phyloP scores from a whole-genome alignment of 305 asterid genomes.

The Solanum chacoense region DNA sequence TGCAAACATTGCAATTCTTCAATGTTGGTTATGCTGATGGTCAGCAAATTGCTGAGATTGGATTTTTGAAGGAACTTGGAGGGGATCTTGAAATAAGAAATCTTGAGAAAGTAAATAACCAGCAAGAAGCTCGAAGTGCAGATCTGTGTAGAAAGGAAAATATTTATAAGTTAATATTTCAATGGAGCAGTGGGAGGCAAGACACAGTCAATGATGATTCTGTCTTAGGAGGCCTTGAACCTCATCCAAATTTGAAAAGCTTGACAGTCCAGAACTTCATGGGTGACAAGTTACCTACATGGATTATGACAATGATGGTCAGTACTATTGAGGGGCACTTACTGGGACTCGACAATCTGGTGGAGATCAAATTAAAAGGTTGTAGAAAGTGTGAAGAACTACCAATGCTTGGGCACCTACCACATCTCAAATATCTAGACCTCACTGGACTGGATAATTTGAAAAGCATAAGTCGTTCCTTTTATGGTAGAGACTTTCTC shows the following conservation, averaged over 20 bases:
- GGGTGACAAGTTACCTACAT: constrained; percentile 7
- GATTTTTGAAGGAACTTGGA: constrained; percentile 6
- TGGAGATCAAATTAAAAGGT: not conserved
- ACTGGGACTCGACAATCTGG: not conserved
- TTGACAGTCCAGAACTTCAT: not conserved
- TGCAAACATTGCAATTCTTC: constrained; percentile 8
- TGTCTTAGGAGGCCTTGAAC: constrained; percentile 13
- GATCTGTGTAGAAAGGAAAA: constrained; percentile 6
- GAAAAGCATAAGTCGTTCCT: not conserved
- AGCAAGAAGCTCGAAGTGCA: constrained; percentile 12
- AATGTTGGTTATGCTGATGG: not conserved
- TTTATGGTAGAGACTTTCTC: constrained; percentile 6
- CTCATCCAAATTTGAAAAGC: constrained; percentile 6
- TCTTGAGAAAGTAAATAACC: constrained; percentile 12
- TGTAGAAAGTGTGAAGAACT: not conserved
- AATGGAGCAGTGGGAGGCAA: not conserved
- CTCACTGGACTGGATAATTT: not conserved
- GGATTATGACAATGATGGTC: constrained; percentile 1
- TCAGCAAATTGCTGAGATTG: constrained; percentile 13
- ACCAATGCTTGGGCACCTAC: not conserved
- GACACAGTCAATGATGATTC: not conserved
- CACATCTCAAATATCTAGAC: not conserved
- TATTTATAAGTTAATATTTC: not conserved
- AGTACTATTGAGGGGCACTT: not conserved
- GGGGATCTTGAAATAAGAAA: constrained; percentile 4